These are phyloP conservation scores for Paramecium tetraurelia DNA, from an alignment of 73 alveolate genomes.

Conservation along the genomic window DNA sequence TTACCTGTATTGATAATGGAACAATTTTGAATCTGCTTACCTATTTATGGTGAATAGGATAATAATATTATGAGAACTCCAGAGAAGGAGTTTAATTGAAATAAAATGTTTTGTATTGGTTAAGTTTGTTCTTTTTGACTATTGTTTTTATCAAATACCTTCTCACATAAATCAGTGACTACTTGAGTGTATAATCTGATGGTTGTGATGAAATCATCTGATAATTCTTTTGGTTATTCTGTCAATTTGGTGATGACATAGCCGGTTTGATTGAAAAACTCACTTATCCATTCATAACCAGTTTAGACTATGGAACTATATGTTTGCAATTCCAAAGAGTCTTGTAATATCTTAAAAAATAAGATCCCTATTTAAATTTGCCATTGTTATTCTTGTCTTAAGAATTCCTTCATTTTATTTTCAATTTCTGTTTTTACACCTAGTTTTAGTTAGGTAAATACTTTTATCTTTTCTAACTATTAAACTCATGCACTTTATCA, in stretches of 20 bases:
- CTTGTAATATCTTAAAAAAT: background rate
- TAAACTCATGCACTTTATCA: background rate
- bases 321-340: background rate
- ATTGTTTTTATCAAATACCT: background rate
- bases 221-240: background rate
- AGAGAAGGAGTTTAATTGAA: background rate
- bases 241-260: background rate
- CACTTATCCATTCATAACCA: background rate
- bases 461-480: background rate
- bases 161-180: background rate
- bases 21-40: conserved; percentile 16
- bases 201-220: background rate
- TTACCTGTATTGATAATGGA: background rate
- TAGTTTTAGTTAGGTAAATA: background rate
- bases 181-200: background rate
- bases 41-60: background rate
- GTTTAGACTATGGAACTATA: background rate
- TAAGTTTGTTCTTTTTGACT: background rate
- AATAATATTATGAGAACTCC: background rate
- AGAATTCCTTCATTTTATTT: background rate
- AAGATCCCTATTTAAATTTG: background rate
- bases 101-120: background rate
- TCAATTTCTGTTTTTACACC: background rate
- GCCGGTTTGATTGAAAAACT: background rate
- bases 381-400: background rate